Evolutionary conservation across 345 rosid species (phyloP), one percentile per base, ranked within the genome.

Genomic region (Pelargonium nanum): DNA sequence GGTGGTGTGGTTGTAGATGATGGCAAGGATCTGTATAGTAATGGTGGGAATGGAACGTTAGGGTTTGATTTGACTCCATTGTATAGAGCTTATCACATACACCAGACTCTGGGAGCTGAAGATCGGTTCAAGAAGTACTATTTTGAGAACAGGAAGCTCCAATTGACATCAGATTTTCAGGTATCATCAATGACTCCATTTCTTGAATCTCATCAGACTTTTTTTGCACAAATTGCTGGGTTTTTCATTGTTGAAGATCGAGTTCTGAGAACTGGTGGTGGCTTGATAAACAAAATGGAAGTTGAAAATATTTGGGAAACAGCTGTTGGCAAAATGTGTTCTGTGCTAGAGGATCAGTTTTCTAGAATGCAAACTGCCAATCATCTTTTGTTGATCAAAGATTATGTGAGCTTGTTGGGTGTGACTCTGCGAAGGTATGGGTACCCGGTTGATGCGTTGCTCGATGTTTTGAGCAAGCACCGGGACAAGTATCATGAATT

Each of bases 341-440:
- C 89, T 19, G 98, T 89, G 13, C 72, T 93, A 63, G 99, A 89
- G 74, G 99, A 93, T 75, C 99, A 93, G 71, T 93, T 93, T 75
- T 93, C 99, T 32, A 84, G 98, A 67, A 92, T 92, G 98, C 97
- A 92, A 66, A 92, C 97, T 21, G 98, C 98, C 2, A 92, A 84
- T 75, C 98, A 92, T 80, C 79, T 92, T 48, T 78, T 92, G 75
- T 57, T 92, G 81, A 89, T 92, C 24, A 92, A 92, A 77, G 98
- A 92, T 57, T 92, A 92, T 70, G 98, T 92, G 65, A 92, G 98
- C 69, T 81, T 92, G 89, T 78, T 92, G 58, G 97, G 96, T 0
- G 95, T 92, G 63, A 92, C 95, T 26, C 57, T 92, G 67, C 84
- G 93, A 3, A 82, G 97, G 68, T 92, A 84, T 56, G 97, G 98